A percentile compares a stretch with the other conserved stretches of the same genome.
Evolutionary conservation across 257 asterid genomes (phyloP).

Genomic region (Lycium barbarum): DNA sequence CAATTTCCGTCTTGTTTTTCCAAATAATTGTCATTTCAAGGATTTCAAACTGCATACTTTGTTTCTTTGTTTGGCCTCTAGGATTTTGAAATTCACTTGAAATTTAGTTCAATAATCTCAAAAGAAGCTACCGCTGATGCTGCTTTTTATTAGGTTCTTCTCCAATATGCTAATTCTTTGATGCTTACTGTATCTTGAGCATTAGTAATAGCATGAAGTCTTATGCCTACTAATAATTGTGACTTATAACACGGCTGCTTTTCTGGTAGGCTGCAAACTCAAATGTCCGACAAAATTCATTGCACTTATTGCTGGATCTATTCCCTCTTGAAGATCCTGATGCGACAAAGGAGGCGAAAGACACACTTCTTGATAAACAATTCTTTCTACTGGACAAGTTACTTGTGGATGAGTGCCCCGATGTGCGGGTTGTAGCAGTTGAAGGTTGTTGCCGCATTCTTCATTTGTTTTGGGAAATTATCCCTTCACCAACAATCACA

Average conservation of each 20-base stretch:
- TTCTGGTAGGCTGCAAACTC: conserved; percentile 86
- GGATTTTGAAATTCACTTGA: neutral
- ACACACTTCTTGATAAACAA: conserved; percentile 75
- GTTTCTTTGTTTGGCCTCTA: neutral
- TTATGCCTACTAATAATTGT: neutral
- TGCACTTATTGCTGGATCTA: conserved; percentile 83
- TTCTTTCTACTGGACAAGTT: conserved; percentile 83
- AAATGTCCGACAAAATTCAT: conserved; percentile 90
- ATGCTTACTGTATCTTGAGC: neutral
- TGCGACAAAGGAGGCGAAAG: conserved; percentile 86
- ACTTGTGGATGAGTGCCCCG: conserved; percentile 87
- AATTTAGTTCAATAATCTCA: neutral
- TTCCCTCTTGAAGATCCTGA: conserved; percentile 96
- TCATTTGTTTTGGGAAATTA: conserved; percentile 89
- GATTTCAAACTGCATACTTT: neutral
- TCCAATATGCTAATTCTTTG: conserved; percentile 2
- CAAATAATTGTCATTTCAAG: conserved; percentile 10
- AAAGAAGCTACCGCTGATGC: neutral
- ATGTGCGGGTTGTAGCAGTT: conserved; percentile 89
- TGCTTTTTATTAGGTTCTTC: neutral
- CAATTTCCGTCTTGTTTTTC: conserved; percentile 4
- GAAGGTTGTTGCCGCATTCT: conserved; percentile 96
- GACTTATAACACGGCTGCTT: neutral
- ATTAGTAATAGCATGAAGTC: neutral
- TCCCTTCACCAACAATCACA: conserved; percentile 81